A percentile compares a stretch with the other conserved stretches of the same genome.
Evolutionary conservation across 306 rosid species (phyloP).

Genomic region (Adenanthera pavonina): DNA sequence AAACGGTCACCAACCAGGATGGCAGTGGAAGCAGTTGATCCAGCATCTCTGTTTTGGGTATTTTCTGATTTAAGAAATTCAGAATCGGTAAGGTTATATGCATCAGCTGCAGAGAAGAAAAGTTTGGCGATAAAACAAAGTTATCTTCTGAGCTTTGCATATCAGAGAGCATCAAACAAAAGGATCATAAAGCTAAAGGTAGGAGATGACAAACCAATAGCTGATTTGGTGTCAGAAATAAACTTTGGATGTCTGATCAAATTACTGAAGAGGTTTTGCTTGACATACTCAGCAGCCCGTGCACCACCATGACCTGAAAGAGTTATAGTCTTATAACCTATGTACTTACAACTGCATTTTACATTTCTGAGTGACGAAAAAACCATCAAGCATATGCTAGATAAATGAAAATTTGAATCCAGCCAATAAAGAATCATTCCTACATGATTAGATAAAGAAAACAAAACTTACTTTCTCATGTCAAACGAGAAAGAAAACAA

Average conservation of each 20-base stretch:
- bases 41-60: constrained; percentile 92
- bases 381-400: constrained; percentile 6
- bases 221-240: constrained; percentile 93
- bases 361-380: constrained; percentile 20
- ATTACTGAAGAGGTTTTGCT: constrained; percentile 93
- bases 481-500: constrained; percentile 13
- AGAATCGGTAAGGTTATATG: constrained; percentile 86
- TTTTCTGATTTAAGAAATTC: constrained; percentile 97
- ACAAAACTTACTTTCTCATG: constrained; percentile 1
- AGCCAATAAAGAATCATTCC: constrained; percentile 8
- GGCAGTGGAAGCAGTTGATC: constrained; percentile 99
- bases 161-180: constrained; percentile 22
- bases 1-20: constrained; percentile 94
- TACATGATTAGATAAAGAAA: constrained; percentile 18
- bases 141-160: constrained; percentile 34
- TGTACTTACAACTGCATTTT: constrained; percentile 30
- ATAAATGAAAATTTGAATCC: neutral
- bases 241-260: constrained; percentile 92
- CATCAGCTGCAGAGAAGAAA: constrained; percentile 73
- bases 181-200: neutral
- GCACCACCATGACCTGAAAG: constrained; percentile 97
- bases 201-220: constrained; percentile 64
- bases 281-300: constrained; percentile 97
- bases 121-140: neutral
- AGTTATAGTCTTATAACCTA: constrained; percentile 27